These are phyloP conservation scores for Calonectria crousiana DNA, from an alignment of 2,329 filamentous ascomycete genomes.

Conservation along the genomic window DNA sequence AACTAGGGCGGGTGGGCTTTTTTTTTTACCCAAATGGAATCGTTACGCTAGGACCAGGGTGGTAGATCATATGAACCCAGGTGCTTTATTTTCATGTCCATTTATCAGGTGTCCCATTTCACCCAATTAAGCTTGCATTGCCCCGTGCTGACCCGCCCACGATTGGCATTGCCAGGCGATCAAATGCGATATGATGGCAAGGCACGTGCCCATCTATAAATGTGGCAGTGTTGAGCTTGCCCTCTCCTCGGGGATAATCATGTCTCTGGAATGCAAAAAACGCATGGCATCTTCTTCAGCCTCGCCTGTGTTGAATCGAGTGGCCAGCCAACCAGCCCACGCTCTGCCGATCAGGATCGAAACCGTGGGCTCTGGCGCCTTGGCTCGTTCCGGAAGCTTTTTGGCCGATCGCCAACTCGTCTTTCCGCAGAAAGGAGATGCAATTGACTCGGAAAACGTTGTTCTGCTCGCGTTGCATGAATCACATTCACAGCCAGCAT, in stretches of 20 bases:
- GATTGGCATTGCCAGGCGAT: not conserved
- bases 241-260: not conserved
- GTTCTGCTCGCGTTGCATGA: not conserved
- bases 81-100: not conserved
- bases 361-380: not conserved
- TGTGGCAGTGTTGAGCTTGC: not conserved
- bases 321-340: not conserved
- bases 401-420: not conserved
- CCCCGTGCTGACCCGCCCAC: not conserved
- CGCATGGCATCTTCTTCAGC: not conserved
- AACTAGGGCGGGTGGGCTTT: not conserved
- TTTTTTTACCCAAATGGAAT: not conserved
- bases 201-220: not conserved
- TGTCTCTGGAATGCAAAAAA: not conserved
- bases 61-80: not conserved
- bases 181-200: not conserved
- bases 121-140: not conserved
- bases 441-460: not conserved
- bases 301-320: not conserved
- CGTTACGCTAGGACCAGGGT: not conserved
- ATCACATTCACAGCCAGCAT: not conserved
- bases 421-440: not conserved
- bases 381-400: not conserved
- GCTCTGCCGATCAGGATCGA: not conserved
- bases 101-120: not conserved